A percentile compares a stretch with the other conserved stretches of the same genome.
Evolutionary conservation across 192 early-diverging fungal genomes (phyloP).

Genomic region (Coemansia reversa): DNA sequence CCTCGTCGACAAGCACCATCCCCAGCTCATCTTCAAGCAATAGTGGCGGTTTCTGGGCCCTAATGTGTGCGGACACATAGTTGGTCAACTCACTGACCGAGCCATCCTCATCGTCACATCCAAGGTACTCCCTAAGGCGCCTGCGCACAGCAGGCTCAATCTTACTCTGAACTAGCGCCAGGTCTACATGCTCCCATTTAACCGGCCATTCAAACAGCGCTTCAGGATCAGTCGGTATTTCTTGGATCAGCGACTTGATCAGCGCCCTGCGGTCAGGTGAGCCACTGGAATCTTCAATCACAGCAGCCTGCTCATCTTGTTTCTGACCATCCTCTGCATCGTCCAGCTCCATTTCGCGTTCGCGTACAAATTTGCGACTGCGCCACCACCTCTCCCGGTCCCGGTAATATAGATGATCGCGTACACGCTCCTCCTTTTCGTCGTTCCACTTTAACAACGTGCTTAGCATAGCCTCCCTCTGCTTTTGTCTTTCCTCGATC

Average conservation of each 20-base stretch:
- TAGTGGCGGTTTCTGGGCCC: conserved; percentile 62
- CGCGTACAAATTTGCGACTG: conserved; percentile 57
- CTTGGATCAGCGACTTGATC: conserved; percentile 16
- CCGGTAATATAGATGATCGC: conserved; percentile 70
- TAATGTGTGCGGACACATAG: conserved; percentile 76
- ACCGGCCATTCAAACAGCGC: conserved; percentile 35
- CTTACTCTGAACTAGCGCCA: conserved; percentile 61
- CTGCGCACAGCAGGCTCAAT: conserved; percentile 74
- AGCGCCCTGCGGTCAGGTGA: background rate
- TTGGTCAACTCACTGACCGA: conserved; percentile 65
- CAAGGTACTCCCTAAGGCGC: conserved; percentile 79
- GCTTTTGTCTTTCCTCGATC: conserved; percentile 29
- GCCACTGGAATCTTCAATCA: background rate
- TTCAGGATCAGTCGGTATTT: conserved; percentile 22
- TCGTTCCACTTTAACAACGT: conserved; percentile 49
- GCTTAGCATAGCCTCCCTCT: conserved; percentile 10
- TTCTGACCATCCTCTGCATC: conserved; percentile 58
- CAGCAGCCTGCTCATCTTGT: conserved; percentile 4
- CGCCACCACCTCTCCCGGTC: conserved; percentile 78
- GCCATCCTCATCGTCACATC: conserved; percentile 62
- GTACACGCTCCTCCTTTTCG: conserved; percentile 17
- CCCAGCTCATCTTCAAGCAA: conserved; percentile 76
- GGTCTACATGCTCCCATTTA: conserved; percentile 30
- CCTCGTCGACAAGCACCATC: conserved; percentile 83
- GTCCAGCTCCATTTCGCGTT: conserved; percentile 70